Evolutionary conservation across 2,329 filamentous ascomycete species (phyloP).

Genomic region (Fusarium metavorans): DNA sequence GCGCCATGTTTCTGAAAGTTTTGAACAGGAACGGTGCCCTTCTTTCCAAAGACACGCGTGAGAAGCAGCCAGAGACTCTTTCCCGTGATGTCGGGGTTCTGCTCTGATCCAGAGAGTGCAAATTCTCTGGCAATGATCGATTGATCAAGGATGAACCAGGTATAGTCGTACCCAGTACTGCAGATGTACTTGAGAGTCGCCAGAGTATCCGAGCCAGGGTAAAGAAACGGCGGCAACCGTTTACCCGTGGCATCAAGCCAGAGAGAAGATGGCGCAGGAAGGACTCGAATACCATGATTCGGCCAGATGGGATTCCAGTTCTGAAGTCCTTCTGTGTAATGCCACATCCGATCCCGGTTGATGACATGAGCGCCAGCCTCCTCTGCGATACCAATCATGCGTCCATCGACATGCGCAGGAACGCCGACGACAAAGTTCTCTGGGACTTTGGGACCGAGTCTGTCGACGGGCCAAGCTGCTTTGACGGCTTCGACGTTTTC

Average conservation of each 20-base stretch:
- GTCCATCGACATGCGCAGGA: conserved; percentile 73
- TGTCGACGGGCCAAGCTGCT: conserved; percentile 67
- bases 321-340: conserved; percentile 72
- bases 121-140: conserved; percentile 72
- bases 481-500: conserved; percentile 72
- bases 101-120: conserved; percentile 71
- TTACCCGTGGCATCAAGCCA: conserved; percentile 73
- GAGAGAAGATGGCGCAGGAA: conserved; percentile 71
- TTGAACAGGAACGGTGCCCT: conserved; percentile 67
- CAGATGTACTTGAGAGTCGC: conserved; percentile 70
- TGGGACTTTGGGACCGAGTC: conserved; percentile 67
- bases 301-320: conserved; percentile 75
- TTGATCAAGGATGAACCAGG: conserved; percentile 71
- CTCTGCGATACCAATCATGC: conserved; percentile 70
- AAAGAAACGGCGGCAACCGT: conserved; percentile 67
- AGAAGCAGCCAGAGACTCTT: conserved; percentile 68
- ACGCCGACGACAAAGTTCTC: conserved; percentile 70
- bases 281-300: conserved; percentile 68
- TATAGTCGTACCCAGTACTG: conserved; percentile 71
- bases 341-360: conserved; percentile 75
- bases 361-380: conserved; percentile 64
- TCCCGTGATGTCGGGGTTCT: conserved; percentile 70
- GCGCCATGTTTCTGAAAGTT: conserved; percentile 69
- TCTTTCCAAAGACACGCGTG: conserved; percentile 62
- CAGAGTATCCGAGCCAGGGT: conserved; percentile 68